Evolutionary conservation across 306 rosid genomes (phyloP), one percentile per base, ranked within the genome.

Genomic region (Lotus japonicus): DNA sequence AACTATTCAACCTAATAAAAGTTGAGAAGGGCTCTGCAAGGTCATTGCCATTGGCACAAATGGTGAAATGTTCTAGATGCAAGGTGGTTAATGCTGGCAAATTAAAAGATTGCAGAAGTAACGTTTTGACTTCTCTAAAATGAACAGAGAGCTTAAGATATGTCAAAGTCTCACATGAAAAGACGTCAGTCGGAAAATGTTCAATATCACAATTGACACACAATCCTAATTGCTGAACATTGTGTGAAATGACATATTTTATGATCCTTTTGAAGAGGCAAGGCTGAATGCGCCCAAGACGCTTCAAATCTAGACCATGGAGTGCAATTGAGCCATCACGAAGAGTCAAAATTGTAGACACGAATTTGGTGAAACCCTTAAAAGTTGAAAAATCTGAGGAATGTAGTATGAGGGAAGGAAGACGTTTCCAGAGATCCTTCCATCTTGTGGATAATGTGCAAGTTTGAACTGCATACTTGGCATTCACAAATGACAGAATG

Each of bases 81-180:
- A 77, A 55, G 46, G 31, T 36, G 0, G 64, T 62, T 36, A 77
- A 21, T 3, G 67, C 46, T 9, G 60, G 44, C 16, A 77, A 56
- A 23, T 21, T 11, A 11, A 70, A 13, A 7, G 53, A 33, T 5
- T 19, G n/a, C n/a, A n/a, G n/a, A n/a, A n/a, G n/a, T n/a, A n/a
- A n/a, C n/a, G n/a, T n/a, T n/a, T n/a, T n/a, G n/a, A n/a, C n/a
- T n/a, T n/a, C n/a, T n/a, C n/a, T n/a, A n/a, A n/a, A n/a, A n/a
- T n/a, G n/a, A n/a, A n/a, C n/a, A n/a, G n/a, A 26, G 12, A 67
- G 74, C 31, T 58, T 41, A 10, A 75, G 70, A 75, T 68, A 53
- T 1, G 80, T 76, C 3, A 68, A 18, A n/a, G 75, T 59, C 1
- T 42, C 54, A 46, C 43, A 76, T 0, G 70, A 76, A 15, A 59